Evolutionary conservation across 2,329 filamentous ascomycete genomes (phyloP).

Genomic region (Dichotomopilus funicola): DNA sequence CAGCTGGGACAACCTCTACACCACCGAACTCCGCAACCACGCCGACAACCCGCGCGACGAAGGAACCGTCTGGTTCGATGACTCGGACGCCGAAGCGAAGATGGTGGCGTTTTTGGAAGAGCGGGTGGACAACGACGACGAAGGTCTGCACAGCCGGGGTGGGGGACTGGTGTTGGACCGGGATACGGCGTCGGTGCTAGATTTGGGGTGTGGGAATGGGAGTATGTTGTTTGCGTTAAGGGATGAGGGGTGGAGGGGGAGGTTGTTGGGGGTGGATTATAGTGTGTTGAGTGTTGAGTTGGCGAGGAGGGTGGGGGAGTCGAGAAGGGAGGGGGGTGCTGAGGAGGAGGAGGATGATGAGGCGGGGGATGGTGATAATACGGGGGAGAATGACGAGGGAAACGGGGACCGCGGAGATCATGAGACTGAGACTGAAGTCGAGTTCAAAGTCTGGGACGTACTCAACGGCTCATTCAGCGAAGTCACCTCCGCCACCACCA

Average conservation of each 20-base stretch:
- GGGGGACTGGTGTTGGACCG: conserved; percentile 14
- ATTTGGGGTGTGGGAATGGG: conserved; percentile 92
- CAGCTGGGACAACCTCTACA: conserved; percentile 74
- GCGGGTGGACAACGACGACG: conserved; percentile 19
- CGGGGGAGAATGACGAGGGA: conserved; percentile 44
- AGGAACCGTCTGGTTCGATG: conserved; percentile 94
- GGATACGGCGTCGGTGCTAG: conserved; percentile 59
- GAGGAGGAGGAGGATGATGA: conserved; percentile 25
- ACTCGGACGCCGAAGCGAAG: conserved; percentile 79
- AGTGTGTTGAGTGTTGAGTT: conserved; percentile 67
- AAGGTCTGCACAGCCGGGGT: no score
- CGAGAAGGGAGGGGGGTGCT: conserved; percentile 44
- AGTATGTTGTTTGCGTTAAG: conserved; percentile 79
- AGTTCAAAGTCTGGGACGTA: conserved; percentile 57
- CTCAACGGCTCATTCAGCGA: conserved; percentile 37
- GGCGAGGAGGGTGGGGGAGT: conserved; percentile 55
- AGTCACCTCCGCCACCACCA: conserved; percentile 23
- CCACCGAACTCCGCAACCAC: conserved; percentile 64
- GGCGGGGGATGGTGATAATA: conserved; percentile 14
- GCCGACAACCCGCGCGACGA: conserved; percentile 66
- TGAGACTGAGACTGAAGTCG: conserved; percentile 27
- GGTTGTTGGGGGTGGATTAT: conserved; percentile 85
- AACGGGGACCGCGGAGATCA: conserved; percentile 23
- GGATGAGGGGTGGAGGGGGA: conserved; percentile 55
- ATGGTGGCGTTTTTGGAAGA: conserved; percentile 61